phyloP scores from a whole-genome alignment of 2,329 filamentous ascomycete species.

The Nannizziopsis barbatae region DNA sequence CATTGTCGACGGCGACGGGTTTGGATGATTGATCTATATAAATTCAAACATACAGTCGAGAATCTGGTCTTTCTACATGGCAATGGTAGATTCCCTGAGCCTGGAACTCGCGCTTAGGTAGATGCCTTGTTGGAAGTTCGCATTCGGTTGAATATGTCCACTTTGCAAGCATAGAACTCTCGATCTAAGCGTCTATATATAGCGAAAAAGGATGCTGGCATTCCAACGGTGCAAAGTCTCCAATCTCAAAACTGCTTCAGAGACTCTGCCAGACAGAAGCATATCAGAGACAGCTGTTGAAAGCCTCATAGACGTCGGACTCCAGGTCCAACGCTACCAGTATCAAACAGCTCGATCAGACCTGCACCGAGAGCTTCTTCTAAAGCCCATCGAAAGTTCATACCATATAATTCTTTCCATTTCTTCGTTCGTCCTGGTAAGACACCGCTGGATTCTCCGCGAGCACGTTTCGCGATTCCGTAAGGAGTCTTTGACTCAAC shows the following conservation, averaged over 20 bases:
- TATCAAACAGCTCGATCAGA: conserved; percentile 52
- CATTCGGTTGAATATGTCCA: no score
- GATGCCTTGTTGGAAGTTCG: no score
- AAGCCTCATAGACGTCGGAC: conserved; percentile 32
- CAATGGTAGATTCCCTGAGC: no score
- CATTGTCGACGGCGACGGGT: no score
- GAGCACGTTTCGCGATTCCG: conserved; percentile 41
- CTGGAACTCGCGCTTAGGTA: no score
- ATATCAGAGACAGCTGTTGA: neutral
- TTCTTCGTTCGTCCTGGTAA: conserved; percentile 51
- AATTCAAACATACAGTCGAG: no score
- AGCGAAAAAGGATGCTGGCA: neutral
- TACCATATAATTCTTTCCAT: conserved; percentile 50
- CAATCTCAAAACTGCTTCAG: neutral
- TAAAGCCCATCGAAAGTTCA: conserved; percentile 50
- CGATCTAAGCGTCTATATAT: no score
- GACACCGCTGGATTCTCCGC: conserved; percentile 46
- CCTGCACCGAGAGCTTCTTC: conserved; percentile 52
- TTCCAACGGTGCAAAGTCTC: neutral
- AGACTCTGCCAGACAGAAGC: no score
- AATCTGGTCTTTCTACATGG: no score
- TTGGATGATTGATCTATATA: no score
- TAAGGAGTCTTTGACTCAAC: conserved; percentile 37
- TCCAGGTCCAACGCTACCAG: conserved; percentile 49
- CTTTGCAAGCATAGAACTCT: no score